Conservation (phyloP, 2,329 filamentous ascomycete genomes). For the Pseudogymnoascus sp. region DNA sequence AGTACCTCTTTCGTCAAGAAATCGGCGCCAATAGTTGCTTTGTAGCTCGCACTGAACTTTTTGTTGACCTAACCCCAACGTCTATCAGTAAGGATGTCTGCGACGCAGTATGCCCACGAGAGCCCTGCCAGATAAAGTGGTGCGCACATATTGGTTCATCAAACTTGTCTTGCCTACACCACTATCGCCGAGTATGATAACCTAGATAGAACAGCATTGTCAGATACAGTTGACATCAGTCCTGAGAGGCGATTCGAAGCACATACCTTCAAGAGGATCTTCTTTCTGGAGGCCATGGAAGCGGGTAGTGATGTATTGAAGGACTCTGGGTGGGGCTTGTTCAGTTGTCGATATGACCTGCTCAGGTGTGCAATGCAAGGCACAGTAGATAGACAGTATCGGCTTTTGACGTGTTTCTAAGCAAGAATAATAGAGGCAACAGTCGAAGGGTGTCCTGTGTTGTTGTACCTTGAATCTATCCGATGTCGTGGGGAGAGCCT, state of each 20-base stretch:
- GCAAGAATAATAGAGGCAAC: constrained; percentile 6
- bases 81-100: neutral
- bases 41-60: constrained; percentile 99
- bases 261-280: constrained; percentile 58
- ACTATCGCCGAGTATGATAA: constrained; percentile 98
- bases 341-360: neutral
- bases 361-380: neutral
- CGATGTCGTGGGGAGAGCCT: constrained; percentile 9
- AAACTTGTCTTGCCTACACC: constrained; percentile 98
- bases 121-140: constrained; percentile 13
- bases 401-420: neutral
- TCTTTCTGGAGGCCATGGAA: constrained; percentile 52
- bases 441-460: neutral
- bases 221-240: neutral
- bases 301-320: neutral
- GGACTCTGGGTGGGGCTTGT: neutral
- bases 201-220: constrained; percentile 42
- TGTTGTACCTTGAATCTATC: constrained; percentile 6
- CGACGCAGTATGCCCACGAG: neutral
- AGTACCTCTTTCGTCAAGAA: constrained; percentile 97
- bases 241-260: constrained; percentile 11
- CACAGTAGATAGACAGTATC: neutral
- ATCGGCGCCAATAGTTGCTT: constrained; percentile 96
- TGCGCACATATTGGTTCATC: constrained; percentile 99
- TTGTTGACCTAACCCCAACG: constrained; percentile 75